These are phyloP conservation scores for Colletotrichum paranaense DNA, from an alignment of 2,329 filamentous ascomycete species.

Conservation along the genomic window DNA sequence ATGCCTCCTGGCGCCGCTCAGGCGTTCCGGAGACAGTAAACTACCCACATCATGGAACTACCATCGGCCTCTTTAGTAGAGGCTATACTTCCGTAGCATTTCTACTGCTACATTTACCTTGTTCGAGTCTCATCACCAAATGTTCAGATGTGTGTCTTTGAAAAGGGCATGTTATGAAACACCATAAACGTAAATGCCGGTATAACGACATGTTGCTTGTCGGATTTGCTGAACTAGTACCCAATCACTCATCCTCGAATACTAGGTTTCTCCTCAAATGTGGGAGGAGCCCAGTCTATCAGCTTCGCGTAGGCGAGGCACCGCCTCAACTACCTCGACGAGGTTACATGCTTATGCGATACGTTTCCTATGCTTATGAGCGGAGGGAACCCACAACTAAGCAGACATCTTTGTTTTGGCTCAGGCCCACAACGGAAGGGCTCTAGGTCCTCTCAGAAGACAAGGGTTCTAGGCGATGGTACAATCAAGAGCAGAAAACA, in stretches of 20 bases:
- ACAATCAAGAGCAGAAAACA: constrained; percentile 7
- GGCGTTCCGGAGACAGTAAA: constrained; percentile 51
- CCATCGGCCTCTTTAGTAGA: neutral
- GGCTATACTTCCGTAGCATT: constrained; percentile 14
- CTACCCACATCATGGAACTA: neutral
- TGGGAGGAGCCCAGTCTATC: neutral
- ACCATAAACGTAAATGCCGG: constrained; percentile 4
- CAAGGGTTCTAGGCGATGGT: neutral
- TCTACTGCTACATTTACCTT: constrained; percentile 9
- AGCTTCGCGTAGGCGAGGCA: neutral
- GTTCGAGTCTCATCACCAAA: constrained; percentile 10
- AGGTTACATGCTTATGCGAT: neutral
- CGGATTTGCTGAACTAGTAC: constrained; percentile 18
- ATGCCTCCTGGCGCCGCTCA: constrained; percentile 59
- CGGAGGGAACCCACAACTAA: neutral
- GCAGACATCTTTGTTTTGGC: neutral
- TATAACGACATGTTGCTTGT: constrained; percentile 22
- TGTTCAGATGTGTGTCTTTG: constrained; percentile 7
- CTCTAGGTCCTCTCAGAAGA: neutral
- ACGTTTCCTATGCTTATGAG: neutral
- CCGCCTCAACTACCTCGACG: neutral
- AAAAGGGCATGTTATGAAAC: constrained; percentile 12
- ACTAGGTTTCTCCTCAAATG: neutral
- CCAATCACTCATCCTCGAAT: constrained; percentile 10
- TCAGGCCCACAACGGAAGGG: neutral